Percentiles rank a stretch among this genome's conserved stretches.
phyloP scores from a whole-genome alignment of 192 early-diverging fungal species.

The Coemansia brasiliensis region DNA sequence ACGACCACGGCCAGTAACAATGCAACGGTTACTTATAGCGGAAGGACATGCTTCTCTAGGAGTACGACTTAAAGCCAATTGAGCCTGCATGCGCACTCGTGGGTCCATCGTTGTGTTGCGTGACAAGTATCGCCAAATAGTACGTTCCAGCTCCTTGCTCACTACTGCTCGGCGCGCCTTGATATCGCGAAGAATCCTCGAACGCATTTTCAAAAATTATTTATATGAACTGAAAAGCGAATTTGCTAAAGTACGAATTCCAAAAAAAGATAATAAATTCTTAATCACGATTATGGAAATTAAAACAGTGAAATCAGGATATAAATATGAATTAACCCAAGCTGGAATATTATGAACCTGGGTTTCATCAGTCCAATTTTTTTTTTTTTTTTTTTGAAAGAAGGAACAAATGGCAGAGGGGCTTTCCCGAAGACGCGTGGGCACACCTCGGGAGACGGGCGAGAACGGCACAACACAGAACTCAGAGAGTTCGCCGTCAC shows the following conservation, averaged over 20 bases:
- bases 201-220: constrained; percentile 24
- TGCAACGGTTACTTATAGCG: constrained; percentile 71
- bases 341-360: too few relatives aligned
- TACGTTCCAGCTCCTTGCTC: constrained; percentile 67
- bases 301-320: too few relatives aligned
- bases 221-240: neutral
- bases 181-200: constrained; percentile 67
- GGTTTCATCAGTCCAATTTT: too few relatives aligned
- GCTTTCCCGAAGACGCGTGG: constrained; percentile 44
- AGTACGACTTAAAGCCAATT: constrained; percentile 67
- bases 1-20: constrained; percentile 72
- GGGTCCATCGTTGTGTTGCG: constrained; percentile 74
- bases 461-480: constrained; percentile 8
- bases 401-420: constrained; percentile 50
- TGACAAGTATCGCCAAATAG: constrained; percentile 73
- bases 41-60: constrained; percentile 64
- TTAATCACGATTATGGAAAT: too few relatives aligned
- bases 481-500: neutral
- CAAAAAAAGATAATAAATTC: neutral
- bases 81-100: constrained; percentile 75
- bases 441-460: constrained; percentile 31
- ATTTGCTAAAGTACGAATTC: too few relatives aligned
- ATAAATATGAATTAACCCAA: too few relatives aligned
- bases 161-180: constrained; percentile 67
- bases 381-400: neutral